phyloP scores from a whole-genome alignment of 148 eudicot genomes.

The Rhododendron simsii region DNA sequence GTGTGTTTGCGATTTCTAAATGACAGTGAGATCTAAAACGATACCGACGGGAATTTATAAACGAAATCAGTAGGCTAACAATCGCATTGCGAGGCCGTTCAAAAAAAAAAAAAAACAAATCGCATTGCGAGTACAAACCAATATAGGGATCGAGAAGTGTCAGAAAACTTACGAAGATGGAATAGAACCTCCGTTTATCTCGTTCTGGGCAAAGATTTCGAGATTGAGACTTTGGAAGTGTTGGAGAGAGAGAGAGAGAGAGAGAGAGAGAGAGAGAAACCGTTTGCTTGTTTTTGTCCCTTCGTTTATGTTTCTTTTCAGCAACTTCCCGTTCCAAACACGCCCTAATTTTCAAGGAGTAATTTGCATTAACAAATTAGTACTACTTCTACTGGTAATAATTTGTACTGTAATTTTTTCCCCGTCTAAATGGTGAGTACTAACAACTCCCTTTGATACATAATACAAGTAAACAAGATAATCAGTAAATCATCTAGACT shows the following conservation, averaged over 20 bases:
- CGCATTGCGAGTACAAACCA: background rate
- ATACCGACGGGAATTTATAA: background rate
- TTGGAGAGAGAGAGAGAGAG: background rate
- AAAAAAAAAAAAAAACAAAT: background rate
- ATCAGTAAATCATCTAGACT: too few species aligned
- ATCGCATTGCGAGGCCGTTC: background rate
- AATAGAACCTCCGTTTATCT: background rate
- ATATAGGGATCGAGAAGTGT: background rate
- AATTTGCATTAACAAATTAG: too few species aligned
- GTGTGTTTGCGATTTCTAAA: background rate
- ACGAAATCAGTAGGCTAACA: background rate
- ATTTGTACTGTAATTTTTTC: too few species aligned
- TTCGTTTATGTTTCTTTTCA: background rate
- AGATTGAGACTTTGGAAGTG: background rate
- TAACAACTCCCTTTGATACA: too few species aligned
- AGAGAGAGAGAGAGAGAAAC: background rate
- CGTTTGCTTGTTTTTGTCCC: background rate
- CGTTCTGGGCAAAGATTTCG: background rate
- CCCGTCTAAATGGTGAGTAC: too few species aligned
- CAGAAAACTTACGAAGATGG: slow-evolving; percentile 5
- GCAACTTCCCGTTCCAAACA: background rate
- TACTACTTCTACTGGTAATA: too few species aligned
- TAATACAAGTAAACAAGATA: too few species aligned
- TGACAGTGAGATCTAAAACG: background rate
- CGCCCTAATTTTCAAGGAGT: too few species aligned